phyloP scores from a whole-genome alignment of 176 grass and related monocot genomes.

The Musa schizocarpa region DNA sequence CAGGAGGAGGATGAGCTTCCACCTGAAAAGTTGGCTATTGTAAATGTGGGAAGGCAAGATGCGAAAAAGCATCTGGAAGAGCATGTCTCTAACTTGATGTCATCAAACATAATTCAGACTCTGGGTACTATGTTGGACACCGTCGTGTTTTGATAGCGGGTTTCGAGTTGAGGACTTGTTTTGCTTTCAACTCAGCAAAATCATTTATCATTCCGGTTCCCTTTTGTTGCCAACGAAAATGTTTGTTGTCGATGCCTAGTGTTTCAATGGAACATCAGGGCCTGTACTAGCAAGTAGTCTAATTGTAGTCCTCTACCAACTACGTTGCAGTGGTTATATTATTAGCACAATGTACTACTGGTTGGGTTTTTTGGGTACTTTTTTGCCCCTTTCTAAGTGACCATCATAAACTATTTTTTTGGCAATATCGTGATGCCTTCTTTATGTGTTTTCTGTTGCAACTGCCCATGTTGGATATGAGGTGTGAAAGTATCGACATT shows the following conservation, averaged over 20 bases:
- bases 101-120: conserved; percentile 95
- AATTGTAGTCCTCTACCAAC: background rate
- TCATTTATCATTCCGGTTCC: background rate
- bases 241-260: background rate
- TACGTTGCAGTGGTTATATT: background rate
- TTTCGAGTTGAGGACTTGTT: background rate
- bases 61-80: conserved; percentile 98
- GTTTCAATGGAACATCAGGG: background rate
- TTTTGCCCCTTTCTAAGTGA: background rate
- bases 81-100: conserved; percentile 95
- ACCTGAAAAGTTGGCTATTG: conserved; percentile 90
- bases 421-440: background rate
- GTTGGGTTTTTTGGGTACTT: background rate
- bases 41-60: conserved; percentile 91
- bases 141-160: conserved; percentile 48
- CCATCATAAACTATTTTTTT: background rate
- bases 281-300: background rate
- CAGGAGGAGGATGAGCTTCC: conserved; percentile 97
- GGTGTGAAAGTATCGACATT: too few species aligned
- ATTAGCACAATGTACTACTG: background rate
- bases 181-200: background rate
- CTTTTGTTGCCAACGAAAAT: background rate
- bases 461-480: background rate
- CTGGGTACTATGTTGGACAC: conserved; percentile 95
- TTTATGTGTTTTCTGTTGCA: background rate